Conservation (phyloP, 306 rosid species). For the Coriaria nepalensis region DNA sequence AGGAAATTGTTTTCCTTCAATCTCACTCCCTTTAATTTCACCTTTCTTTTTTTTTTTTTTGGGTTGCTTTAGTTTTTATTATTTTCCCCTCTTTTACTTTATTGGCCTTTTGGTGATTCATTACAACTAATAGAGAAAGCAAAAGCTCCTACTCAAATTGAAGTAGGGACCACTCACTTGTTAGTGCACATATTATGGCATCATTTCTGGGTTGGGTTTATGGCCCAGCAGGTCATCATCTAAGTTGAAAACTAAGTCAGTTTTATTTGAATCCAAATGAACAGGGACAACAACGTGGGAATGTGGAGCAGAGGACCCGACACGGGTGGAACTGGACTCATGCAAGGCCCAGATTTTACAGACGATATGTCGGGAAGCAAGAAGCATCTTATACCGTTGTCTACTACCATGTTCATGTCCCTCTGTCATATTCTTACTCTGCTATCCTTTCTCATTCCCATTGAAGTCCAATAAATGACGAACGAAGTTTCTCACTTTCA, state of each 20-base stretch:
- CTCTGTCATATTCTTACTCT: constrained; percentile 13
- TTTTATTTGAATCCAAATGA: background rate
- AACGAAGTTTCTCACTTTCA: background rate
- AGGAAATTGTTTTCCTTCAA: background rate
- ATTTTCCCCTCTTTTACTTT: background rate
- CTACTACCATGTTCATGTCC: constrained; percentile 10
- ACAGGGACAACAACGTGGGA: constrained; percentile 47
- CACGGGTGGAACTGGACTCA: constrained; percentile 14
- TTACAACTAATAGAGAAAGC: background rate
- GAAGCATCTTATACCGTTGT: constrained; percentile 7
- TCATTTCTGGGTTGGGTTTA: too few relatives aligned
- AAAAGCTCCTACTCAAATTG: too few relatives aligned
- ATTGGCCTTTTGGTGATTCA: background rate
- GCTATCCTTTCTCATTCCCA: constrained; percentile 9
- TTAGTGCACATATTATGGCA: too few relatives aligned
- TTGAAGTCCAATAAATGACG: constrained; percentile 5
- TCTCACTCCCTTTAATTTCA: background rate
- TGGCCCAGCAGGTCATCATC: too few relatives aligned
- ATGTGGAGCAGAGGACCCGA: constrained; percentile 42
- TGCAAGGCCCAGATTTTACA: constrained; percentile 29
- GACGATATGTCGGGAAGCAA: constrained; percentile 43
- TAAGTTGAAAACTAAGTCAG: too few relatives aligned
- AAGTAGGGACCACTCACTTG: too few relatives aligned
- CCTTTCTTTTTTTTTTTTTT: background rate
- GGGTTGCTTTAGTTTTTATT: background rate